Evolutionary conservation across 2,329 filamentous ascomycete genomes (phyloP), one percentile per base, ranked within the genome.

Genomic region (Teratosphaeriaceae sp.): DNA sequence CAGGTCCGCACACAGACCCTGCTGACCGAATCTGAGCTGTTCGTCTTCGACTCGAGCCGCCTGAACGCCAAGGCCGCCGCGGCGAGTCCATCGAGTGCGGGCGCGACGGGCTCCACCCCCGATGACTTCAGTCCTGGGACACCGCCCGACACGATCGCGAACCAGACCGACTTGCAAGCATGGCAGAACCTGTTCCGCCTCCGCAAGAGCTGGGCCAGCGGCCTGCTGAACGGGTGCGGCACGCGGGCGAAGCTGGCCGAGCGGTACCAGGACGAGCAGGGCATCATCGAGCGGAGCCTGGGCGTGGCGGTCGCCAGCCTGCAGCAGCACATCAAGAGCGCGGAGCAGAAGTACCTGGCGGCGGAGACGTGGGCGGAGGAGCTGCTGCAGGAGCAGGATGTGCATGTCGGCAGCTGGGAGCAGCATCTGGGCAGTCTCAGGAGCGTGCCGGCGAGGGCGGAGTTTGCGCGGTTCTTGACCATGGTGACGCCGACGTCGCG

Each of bases 121-220:
- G 58, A 71, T 24, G 78, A 84, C 66, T 78, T 82, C 49, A 71
- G 73, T 44, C 80, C 87, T 22, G 66, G 72, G 16, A 69, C 71
- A 21, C 72, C 78, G 30, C 92, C 92, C n/a, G 88, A 94, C 63
- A 84, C 80, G 31, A 84, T 94, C 53, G 74, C 82, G 33, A 81
- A 89, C 58, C 82, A 87, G 48, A 86, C 84, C 47, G 83, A 88
- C 49, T 73, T 96, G 43, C 75, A 82, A 57, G 83, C 88, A 78
- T 98, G 92, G 90, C 85, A 88, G 61, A 79, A 82, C 34, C 73
- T 97, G 18, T 96, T 92, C 71, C 84, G 82, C 63, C 76, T 82
- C 45, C 82, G 92, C 46, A 80, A 83, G 55, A 74, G 76, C 53
- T 98, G 92, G 92, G 85, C 88, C 0, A 68, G 82, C 41, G 73